phyloP scores from a whole-genome alignment of 2,329 filamentous ascomycete species.

The Apiospora sp. region DNA sequence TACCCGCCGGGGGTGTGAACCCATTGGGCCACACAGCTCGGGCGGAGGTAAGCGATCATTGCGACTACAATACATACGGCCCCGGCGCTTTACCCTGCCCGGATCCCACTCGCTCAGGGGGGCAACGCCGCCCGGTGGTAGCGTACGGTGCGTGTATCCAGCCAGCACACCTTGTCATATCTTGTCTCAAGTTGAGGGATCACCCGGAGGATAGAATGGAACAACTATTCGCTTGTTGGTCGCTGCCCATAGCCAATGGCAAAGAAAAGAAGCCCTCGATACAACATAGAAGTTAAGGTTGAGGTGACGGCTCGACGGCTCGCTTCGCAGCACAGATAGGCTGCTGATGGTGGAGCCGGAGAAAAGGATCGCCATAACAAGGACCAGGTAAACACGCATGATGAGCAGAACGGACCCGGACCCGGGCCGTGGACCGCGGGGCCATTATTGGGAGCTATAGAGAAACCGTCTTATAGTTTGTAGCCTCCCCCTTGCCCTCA shows the following conservation, averaged over 20 bases:
- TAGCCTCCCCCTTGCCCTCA: neutral
- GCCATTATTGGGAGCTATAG: neutral
- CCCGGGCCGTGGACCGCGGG: neutral
- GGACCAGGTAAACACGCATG: slow-evolving; percentile 14
- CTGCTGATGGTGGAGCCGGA: slow-evolving; percentile 1
- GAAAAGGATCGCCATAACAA: slow-evolving; percentile 16
- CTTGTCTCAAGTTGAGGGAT: neutral
- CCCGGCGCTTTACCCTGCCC: neutral
- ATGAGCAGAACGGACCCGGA: slow-evolving; percentile 9
- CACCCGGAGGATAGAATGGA: no score
- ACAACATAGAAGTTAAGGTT: neutral
- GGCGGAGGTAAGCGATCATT: slow-evolving; percentile 1
- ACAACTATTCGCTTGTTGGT: neutral
- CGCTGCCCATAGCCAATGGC: neutral
- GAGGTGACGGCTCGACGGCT: neutral
- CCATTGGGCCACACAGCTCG: neutral
- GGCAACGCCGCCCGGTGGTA: neutral
- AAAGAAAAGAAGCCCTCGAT: neutral
- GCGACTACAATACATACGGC: neutral
- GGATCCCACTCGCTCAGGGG: neutral
- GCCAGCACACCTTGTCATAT: neutral
- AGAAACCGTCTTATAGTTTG: slow-evolving; percentile 14
- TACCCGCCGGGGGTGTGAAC: no score
- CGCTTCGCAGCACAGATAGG: neutral
- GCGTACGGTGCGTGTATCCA: neutral